These are phyloP conservation scores for Penicillium frequentans DNA, from an alignment of 2,329 filamentous ascomycete genomes.

Conservation along the genomic window DNA sequence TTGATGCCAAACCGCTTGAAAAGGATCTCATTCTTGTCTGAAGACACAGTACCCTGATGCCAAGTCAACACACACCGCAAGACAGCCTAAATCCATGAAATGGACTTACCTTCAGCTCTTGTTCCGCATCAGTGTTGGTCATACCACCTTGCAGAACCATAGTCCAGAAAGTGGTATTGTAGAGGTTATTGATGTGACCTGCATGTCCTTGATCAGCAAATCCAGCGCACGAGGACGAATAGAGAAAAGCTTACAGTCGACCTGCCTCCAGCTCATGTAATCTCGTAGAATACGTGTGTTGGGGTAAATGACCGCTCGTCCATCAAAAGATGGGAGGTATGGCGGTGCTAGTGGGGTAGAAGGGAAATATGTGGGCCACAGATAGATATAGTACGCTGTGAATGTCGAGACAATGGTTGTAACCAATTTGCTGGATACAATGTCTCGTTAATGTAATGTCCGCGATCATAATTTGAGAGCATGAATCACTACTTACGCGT, in stretches of 20 bases:
- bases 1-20: constrained; percentile 89
- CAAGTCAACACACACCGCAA: constrained; percentile 2
- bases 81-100: not conserved
- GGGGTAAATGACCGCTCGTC: constrained; percentile 86
- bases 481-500: constrained; percentile 56
- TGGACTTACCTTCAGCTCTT: constrained; percentile 66
- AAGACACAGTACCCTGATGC: constrained; percentile 71
- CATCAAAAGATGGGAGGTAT: constrained; percentile 82
- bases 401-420: constrained; percentile 92
- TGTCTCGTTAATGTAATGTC: not conserved
- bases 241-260: constrained; percentile 70
- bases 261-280: constrained; percentile 96
- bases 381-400: constrained; percentile 82
- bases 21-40: constrained; percentile 94
- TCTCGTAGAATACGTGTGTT: constrained; percentile 79
- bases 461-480: not conserved
- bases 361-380: constrained; percentile 76
- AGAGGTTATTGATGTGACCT: constrained; percentile 98
- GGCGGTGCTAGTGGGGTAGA: constrained; percentile 69
- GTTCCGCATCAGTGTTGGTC: constrained; percentile 75
- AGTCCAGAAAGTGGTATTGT: constrained; percentile 96
- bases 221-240: not conserved
- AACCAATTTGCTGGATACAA: constrained; percentile 71
- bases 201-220: not conserved
- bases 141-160: constrained; percentile 77